Conservation (phyloP, 73 alveolate genomes). For the Tetrahymena elliotti region DNA sequence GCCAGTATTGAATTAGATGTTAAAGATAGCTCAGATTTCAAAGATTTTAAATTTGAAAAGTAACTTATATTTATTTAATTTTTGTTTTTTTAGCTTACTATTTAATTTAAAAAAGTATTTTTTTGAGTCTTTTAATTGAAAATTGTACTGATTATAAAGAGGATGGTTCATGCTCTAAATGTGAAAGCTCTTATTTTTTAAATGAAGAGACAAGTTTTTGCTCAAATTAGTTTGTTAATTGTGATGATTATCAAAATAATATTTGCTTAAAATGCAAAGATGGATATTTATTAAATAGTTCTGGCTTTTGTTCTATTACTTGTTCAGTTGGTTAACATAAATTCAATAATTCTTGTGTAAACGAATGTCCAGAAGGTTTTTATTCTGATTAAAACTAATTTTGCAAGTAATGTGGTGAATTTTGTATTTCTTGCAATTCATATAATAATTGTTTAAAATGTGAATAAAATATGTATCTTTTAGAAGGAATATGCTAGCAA, state of each 20-base stretch:
- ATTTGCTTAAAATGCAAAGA: neutral
- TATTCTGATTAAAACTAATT: neutral
- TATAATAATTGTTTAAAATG: neutral
- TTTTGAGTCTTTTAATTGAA: neutral
- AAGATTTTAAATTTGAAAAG: neutral
- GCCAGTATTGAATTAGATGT: neutral
- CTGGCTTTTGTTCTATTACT: neutral
- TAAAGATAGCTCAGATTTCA: neutral
- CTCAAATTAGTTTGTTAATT: too few relatives aligned
- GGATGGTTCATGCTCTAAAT: neutral
- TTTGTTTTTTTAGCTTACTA: neutral
- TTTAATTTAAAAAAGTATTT: neutral
- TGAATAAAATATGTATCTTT: neutral
- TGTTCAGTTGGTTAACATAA: neutral
- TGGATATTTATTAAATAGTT: neutral
- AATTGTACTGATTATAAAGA: neutral
- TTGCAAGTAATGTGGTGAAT: neutral
- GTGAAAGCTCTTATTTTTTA: neutral
- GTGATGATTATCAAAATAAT: neutral
- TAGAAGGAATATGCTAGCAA: neutral
- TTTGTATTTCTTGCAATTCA: neutral
- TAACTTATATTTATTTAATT: too few relatives aligned
- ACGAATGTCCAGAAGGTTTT: neutral
- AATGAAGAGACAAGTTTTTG: neutral
- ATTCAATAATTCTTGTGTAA: neutral